Evolutionary conservation across 208 protist genomes (phyloP), one percentile per base, ranked within the genome.

Genomic region (Trypanosoma cruzi): DNA sequence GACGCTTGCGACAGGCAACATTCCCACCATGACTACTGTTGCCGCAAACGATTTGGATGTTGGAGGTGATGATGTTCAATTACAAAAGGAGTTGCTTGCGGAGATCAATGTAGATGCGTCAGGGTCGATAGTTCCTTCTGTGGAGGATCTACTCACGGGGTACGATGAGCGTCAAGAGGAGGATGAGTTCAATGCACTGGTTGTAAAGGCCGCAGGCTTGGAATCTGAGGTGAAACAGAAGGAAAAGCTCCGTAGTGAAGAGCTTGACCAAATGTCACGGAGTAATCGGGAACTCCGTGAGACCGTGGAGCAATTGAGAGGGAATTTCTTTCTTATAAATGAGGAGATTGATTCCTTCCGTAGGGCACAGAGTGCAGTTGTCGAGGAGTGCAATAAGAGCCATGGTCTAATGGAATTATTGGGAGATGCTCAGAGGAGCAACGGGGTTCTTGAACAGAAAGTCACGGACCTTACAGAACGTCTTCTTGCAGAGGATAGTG

Each of bases 161-260:
- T 95, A 95, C 63, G 87, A 95, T 46, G 77, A 69, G 5, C 72
- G 55, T 32, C 79, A 82, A 34, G 77, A 85, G 22, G 87, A 93
- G 75, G 83, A 90, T 58, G 85, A 90, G 60, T 90, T 80, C 63
- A 95, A 92, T 72, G 79, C 80, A 29, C 78, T 95, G 0, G 73
- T 91, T 40, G 82, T 92, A 11, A 78, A 46, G 14, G 28, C 60
- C 4, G 69, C 64, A n/a, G 62, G 50, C 1, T 64, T 90, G 24
- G 81, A 85, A 31, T 55, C 46, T 22, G 53, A 60, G 36, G 44
- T 79, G 28, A 58, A 60, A 0, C n/a, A 70, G 52, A 28, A 71
- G 68, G 57, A 57, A 16, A 54, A 69, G 24, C 22, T 2, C 5
- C 29, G 53, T 31, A 37, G 7, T 42, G 73, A 61, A 16, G 68